Base-by-base conservation (phyloP, 257 asterid species). In the Jacaranda copaia region DNA sequence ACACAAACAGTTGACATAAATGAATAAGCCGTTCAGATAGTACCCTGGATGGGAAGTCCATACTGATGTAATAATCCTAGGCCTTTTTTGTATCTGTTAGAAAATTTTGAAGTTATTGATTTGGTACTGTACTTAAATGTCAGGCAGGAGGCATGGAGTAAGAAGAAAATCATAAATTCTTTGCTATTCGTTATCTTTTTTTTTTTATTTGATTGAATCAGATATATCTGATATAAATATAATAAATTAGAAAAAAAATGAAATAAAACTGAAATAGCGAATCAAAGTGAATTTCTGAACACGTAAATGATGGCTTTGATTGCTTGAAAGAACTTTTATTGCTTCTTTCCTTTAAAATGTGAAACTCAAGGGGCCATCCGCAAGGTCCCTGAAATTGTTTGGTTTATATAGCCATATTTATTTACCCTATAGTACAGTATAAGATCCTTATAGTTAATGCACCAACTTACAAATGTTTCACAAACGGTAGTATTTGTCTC, bases 11-110 rank as follows among this genome's bases (percentile, higher is more conserved):
- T 43, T 59, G 4, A 35, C 78, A 61, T n/a, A 46, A 25, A 35
- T 45, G 72, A 62, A 49, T 61, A 70, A 67, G 80, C 36, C 46
- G 66, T 75, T 67, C 58, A 68, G 71, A 66, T 12, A 19, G 67
- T 68, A 39, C 46, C 46, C 32, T 43, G 32, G 2, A 25, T 25
- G 32, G 20, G 73, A 56, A 42, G 3, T 56, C 65, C 56, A 60
- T 80, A 42, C 14, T 72, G 77, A 70, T 81, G 76, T 61, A 71
- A 81, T 72, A 81, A 81, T 35, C 76, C 19, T 51, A 38, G 72
- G 38, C 51, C 6, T 16, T 71, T 8, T 62, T 56, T 75, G 69
- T 18, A 46, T 80, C 13, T 80, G 52, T 38, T 35, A 40, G 51
- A 46, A 15, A 19, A 8, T 38, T 80, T 62, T 70, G 51, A 73